Evolutionary conservation across 306 rosid genomes (phyloP).

Genomic region (Cucurbita moschata): DNA sequence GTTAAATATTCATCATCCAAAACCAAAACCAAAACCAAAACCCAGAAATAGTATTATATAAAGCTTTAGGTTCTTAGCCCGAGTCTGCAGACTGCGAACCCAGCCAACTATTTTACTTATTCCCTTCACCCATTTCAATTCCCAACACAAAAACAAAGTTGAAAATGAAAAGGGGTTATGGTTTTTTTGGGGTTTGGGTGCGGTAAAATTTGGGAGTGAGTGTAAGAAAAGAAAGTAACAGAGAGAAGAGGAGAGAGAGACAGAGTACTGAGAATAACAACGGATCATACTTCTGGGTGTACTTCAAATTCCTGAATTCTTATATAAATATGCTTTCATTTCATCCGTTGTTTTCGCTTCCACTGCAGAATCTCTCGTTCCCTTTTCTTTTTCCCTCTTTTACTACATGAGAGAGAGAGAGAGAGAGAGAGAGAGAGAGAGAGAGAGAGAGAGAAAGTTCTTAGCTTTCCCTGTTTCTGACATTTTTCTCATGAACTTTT

Average conservation of each 20-base stretch:
- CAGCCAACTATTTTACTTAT: constrained; percentile 11
- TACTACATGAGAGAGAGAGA: too few species aligned
- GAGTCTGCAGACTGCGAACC: neutral
- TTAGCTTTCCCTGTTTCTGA: neutral
- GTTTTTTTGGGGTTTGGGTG: neutral
- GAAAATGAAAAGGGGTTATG: neutral
- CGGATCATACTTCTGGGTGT: constrained; percentile 7
- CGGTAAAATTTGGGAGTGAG: constrained; percentile 62
- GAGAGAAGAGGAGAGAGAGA: neutral
- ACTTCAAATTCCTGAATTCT: constrained; percentile 36
- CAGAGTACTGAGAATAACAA: neutral
- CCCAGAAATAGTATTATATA: neutral
- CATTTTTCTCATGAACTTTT: neutral
- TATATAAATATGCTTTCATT: constrained; percentile 21
- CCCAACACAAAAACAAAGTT: neutral
- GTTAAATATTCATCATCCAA: neutral
- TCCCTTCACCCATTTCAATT: constrained; percentile 30
- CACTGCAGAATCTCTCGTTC: constrained; percentile 11
- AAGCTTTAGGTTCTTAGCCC: neutral
- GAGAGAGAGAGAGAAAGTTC: too few species aligned
- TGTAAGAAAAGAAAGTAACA: constrained; percentile 16
- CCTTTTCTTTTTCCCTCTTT: too few species aligned
- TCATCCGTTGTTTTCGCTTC: constrained; percentile 75
- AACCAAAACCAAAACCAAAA: neutral
- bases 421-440: too few species aligned